phyloP scores from a whole-genome alignment of 129 eudicot species.

The Scalesia atractyloides region DNA sequence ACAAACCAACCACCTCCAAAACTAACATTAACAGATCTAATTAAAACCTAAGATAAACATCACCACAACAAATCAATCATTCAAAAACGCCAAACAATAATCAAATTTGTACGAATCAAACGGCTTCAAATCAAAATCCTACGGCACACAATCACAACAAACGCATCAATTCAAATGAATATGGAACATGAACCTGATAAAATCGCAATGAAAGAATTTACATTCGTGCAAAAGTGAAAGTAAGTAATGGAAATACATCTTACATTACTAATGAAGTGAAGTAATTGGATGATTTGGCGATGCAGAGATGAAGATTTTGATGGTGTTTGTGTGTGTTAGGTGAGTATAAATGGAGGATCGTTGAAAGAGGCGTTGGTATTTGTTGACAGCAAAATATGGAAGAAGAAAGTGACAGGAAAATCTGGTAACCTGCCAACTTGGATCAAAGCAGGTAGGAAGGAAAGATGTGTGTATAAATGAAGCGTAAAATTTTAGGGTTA shows the following conservation, averaged over 20 bases:
- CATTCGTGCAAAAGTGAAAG: not conserved
- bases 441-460: not conserved
- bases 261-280: slow-evolving; percentile 13
- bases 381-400: not conserved
- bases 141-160: slow-evolving; percentile 1
- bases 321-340: not conserved
- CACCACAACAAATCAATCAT: not conserved
- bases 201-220: not conserved
- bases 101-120: not conserved
- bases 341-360: not conserved
- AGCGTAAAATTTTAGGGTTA: too few relatives aligned
- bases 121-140: not conserved
- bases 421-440: slow-evolving; percentile 1
- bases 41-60: not conserved
- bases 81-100: not conserved
- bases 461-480: not conserved
- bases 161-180: not conserved
- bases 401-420: slow-evolving; percentile 23
- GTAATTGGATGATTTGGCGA: slow-evolving; percentile 16
- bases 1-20: not conserved
- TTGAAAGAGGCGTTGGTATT: not conserved
- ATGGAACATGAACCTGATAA: not conserved
- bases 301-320: slow-evolving; percentile 5
- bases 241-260: slow-evolving; percentile 1
- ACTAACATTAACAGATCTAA: slow-evolving; percentile 22